phyloP scores from a whole-genome alignment of 2,329 filamentous ascomycete species.

The Phyllachora maydis region DNA sequence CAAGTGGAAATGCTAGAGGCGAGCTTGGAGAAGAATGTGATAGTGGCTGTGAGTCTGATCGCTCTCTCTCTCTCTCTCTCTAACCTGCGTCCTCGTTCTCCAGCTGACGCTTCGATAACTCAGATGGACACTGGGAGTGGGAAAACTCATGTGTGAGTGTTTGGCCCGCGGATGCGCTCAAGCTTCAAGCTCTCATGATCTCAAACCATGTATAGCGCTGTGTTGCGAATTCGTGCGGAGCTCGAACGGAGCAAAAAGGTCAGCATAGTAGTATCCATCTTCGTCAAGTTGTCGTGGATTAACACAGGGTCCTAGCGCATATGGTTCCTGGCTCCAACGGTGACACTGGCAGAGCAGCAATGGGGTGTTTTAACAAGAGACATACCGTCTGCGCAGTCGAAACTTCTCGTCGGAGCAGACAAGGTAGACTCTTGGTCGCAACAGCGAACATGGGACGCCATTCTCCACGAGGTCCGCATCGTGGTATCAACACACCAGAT shows the following conservation, averaged over 20 bases:
- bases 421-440: constrained; percentile 55
- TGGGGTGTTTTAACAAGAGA: constrained; percentile 35
- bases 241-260: constrained; percentile 39
- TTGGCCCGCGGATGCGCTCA: too few relatives aligned
- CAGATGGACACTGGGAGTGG: constrained; percentile 68
- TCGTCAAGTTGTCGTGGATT: constrained; percentile 5
- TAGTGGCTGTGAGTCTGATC: constrained; percentile 43
- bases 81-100: too few relatives aligned
- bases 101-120: too few relatives aligned
- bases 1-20: constrained; percentile 58
- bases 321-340: constrained; percentile 58
- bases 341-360: constrained; percentile 48
- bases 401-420: constrained; percentile 45
- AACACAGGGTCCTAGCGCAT: constrained; percentile 21
- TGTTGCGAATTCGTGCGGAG: constrained; percentile 45
- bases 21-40: constrained; percentile 48
- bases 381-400: constrained; percentile 35
- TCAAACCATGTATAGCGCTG: constrained; percentile 34
- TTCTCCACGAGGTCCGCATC: constrained; percentile 44
- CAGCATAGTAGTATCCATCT: constrained; percentile 3
- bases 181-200: too few relatives aligned
- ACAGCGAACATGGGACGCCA: constrained; percentile 42
- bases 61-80: too few relatives aligned
- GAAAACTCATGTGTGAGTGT: constrained; percentile 53
- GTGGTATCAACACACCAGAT: constrained; percentile 63